phyloP scores from a whole-genome alignment of 495 filamentous ascomycete genomes.

The Hapsidospora chrysogenum region DNA sequence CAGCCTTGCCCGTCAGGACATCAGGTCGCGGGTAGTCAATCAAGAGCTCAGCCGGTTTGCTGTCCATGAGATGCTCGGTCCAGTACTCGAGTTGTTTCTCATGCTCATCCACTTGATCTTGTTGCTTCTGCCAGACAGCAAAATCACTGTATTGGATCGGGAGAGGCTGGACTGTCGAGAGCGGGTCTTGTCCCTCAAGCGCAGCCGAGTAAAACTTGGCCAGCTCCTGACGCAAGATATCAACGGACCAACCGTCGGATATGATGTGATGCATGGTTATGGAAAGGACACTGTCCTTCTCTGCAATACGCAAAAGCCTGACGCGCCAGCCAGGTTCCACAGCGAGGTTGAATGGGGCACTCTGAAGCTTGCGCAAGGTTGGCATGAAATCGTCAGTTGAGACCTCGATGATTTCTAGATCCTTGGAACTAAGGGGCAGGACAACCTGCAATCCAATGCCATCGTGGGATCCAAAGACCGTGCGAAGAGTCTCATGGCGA shows the following conservation, averaged over 20 bases:
- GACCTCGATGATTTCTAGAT: background rate
- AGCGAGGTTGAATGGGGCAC: constrained; percentile 4
- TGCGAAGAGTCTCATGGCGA: constrained; percentile 6
- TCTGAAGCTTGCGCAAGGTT: background rate
- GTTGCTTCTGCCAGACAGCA: constrained; percentile 6
- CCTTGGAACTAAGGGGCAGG: background rate
- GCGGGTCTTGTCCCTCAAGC: constrained; percentile 4
- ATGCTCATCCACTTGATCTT: constrained; percentile 4
- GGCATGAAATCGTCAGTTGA: background rate
- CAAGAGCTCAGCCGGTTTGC: constrained; percentile 5
- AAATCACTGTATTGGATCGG: constrained; percentile 6
- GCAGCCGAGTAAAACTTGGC: constrained; percentile 3
- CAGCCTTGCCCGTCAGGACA: constrained; percentile 5
- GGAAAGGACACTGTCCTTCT: constrained; percentile 5
- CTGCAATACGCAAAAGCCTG: constrained; percentile 3
- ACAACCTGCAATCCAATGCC: constrained; percentile 4
- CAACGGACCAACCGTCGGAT: too few species aligned
- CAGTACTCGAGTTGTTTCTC: constrained; percentile 6
- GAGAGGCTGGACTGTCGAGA: constrained; percentile 4
- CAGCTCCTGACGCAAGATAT: constrained; percentile 5
- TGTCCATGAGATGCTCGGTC: constrained; percentile 3
- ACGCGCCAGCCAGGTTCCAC: constrained; percentile 5
- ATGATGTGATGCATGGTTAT: constrained; percentile 8
- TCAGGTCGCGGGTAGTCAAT: constrained; percentile 4
- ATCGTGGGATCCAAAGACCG: constrained; percentile 4